phyloP scores from a whole-genome alignment of 2,329 filamentous ascomycete genomes.

The Coniella lustricola region DNA sequence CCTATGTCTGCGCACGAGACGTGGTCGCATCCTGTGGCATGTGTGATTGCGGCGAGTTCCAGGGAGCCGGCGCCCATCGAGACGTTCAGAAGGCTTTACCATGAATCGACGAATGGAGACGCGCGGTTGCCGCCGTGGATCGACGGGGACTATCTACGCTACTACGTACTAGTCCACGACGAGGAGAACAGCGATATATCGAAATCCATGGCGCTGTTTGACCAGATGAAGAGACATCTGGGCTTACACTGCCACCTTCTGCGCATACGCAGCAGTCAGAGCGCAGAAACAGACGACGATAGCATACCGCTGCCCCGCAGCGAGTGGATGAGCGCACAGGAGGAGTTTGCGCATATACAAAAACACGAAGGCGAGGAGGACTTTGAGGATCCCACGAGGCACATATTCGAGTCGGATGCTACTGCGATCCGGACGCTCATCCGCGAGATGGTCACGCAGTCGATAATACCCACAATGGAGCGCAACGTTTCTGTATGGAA shows the following conservation, averaged over 20 bases:
- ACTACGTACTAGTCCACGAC: conserved; percentile 94
- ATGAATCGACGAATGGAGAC: conserved; percentile 72
- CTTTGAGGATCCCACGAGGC: conserved; percentile 64
- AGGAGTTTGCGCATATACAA: conserved; percentile 72
- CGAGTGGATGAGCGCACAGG: conserved; percentile 82
- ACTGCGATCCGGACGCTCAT: conserved; percentile 84
- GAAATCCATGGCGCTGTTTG: conserved; percentile 83
- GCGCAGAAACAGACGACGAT: conserved; percentile 85
- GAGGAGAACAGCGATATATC: conserved; percentile 92
- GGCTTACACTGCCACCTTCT: conserved; percentile 92
- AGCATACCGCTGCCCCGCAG: conserved; percentile 72
- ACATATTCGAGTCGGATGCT: conserved; percentile 87
- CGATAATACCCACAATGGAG: conserved; percentile 93
- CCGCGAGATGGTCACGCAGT: conserved; percentile 91
- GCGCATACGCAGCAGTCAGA: conserved; percentile 75
- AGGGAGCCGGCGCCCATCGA: conserved; percentile 78
- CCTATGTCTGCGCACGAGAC: conserved; percentile 81
- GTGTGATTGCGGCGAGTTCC: conserved; percentile 91
- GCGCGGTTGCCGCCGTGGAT: conserved; percentile 75
- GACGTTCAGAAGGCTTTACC: conserved; percentile 75
- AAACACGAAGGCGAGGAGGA: conserved; percentile 62
- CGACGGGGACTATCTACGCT: conserved; percentile 83
- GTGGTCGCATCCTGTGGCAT: conserved; percentile 89
- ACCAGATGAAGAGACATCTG: conserved; percentile 99
- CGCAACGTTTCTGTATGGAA: conserved; percentile 89